phyloP scores from a whole-genome alignment of 257 asterid species.

The Capsicum rhomboideum region DNA sequence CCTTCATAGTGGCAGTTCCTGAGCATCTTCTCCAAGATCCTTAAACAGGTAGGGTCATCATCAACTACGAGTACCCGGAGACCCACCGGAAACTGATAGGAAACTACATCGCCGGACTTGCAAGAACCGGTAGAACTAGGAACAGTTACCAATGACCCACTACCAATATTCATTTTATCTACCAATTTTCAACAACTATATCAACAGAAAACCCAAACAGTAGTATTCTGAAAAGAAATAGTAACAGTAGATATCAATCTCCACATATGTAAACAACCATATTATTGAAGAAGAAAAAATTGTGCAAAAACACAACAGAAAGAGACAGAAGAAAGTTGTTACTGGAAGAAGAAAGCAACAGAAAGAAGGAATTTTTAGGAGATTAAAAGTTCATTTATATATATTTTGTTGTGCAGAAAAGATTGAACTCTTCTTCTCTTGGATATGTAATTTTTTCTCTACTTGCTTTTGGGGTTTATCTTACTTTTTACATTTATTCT shows the following conservation, averaged over 20 bases:
- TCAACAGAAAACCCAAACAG: no score
- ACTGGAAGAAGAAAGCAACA: not conserved
- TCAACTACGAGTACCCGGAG: slow-evolving; percentile 88
- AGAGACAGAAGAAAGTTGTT: not conserved
- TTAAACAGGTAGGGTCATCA: slow-evolving; percentile 88
- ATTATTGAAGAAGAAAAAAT: not conserved
- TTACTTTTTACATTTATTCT: not conserved
- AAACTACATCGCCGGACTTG: slow-evolving; percentile 59
- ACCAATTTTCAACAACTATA: slow-evolving; percentile 3
- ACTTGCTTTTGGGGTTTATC: not conserved
- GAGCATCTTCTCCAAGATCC: slow-evolving; percentile 92
- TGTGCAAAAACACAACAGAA: slow-evolving; percentile 9
- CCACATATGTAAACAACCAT: not conserved
- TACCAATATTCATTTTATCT: slow-evolving; percentile 59
- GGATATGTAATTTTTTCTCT: not conserved
- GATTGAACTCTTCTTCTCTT: not conserved
- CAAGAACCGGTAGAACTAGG: slow-evolving; percentile 33
- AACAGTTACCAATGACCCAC: slow-evolving; percentile 4
- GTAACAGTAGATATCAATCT: not conserved
- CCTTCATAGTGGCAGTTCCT: slow-evolving; percentile 75
- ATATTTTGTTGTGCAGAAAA: not conserved
- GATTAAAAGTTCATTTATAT: slow-evolving; percentile 13
- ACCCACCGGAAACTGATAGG: slow-evolving; percentile 84
- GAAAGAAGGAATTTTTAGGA: not conserved
- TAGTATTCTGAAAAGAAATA: no score